Conservation (phyloP, 2,329 filamentous ascomycete genomes). For the Geosmithia morbida region DNA sequence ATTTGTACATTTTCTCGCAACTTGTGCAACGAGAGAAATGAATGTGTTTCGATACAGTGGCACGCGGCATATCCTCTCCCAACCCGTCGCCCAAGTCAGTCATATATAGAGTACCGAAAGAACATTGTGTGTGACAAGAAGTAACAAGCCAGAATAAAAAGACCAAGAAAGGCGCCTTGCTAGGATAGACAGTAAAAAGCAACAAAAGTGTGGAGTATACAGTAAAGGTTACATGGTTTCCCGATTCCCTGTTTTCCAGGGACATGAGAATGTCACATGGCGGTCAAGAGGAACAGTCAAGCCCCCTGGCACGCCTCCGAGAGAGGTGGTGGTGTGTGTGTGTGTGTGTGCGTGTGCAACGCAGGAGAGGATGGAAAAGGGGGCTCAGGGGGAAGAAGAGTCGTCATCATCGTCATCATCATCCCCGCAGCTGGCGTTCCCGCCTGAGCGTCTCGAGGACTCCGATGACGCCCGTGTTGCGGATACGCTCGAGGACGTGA, state of each 20-base stretch:
- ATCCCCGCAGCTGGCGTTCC: constrained; percentile 20
- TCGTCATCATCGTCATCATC: background rate
- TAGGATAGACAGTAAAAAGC: background rate
- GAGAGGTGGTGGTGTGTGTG: no score
- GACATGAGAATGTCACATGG: background rate
- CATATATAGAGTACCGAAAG: background rate
- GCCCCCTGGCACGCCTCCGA: background rate
- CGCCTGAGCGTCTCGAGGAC: constrained; percentile 40
- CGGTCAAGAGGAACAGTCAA: background rate
- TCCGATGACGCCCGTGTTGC: constrained; percentile 42
- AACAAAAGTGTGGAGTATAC: background rate
- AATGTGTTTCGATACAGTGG: no score
- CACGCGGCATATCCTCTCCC: no score
- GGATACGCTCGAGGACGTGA: constrained; percentile 58
- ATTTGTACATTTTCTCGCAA: no score
- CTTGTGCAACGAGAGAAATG: no score
- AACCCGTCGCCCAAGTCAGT: background rate
- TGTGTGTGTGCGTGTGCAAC: no score
- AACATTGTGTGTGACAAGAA: background rate
- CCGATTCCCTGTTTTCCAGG: background rate
- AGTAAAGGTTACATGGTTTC: background rate
- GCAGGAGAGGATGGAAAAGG: no score
- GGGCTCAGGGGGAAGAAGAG: no score
- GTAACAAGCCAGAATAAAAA: background rate
- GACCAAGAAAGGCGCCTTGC: constrained; percentile 1